A percentile compares a stretch with the other conserved stretches of the same genome.
Evolutionary conservation across 768 basidiomycete species (phyloP).

Genomic region (Boletus reticulatus): DNA sequence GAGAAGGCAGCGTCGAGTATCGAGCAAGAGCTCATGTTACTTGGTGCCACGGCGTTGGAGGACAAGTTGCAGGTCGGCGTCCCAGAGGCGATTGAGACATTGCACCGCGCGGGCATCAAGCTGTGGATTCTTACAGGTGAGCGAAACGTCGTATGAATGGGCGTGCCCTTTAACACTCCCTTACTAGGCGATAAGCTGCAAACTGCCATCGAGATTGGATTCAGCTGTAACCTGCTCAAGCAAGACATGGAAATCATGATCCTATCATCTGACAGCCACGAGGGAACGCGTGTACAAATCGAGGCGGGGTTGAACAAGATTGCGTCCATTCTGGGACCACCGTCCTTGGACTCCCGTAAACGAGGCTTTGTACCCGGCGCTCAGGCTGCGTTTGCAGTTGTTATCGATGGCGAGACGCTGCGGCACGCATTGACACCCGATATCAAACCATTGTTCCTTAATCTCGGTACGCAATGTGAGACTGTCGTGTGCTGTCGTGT

Average conservation of each 20-base stretch:
- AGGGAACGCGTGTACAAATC: constrained; percentile 78
- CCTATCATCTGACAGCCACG: constrained; percentile 76
- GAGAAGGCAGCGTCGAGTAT: constrained; percentile 84
- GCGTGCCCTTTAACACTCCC: background rate
- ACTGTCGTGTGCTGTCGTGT: constrained; percentile 99
- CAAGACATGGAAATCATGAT: constrained; percentile 97
- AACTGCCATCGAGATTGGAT: constrained; percentile 97
- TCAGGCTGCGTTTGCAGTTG: constrained; percentile 82
- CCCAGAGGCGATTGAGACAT: constrained; percentile 89
- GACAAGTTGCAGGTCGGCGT: constrained; percentile 98
- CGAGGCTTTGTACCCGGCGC: constrained; percentile 67
- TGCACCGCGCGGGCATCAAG: constrained; percentile 94
- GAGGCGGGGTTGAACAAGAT: constrained; percentile 95
- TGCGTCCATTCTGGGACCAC: constrained; percentile 79
- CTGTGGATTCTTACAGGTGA: constrained; percentile 94
- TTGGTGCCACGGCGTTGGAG: constrained; percentile 95
- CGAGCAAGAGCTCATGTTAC: constrained; percentile 77
- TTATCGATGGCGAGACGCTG: constrained; percentile 95
- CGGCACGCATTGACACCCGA: constrained; percentile 73
- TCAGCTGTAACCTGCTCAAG: constrained; percentile 93
- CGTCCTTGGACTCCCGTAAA: constrained; percentile 54
- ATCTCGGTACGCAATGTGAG: constrained; percentile 92
- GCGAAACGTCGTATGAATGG: constrained; percentile 12
- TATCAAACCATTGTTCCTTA: constrained; percentile 85
- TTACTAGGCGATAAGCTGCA: constrained; percentile 88